Conservation (phyloP, 1,284 basidiomycete species). For the Hypsizygus ulmarius region DNA sequence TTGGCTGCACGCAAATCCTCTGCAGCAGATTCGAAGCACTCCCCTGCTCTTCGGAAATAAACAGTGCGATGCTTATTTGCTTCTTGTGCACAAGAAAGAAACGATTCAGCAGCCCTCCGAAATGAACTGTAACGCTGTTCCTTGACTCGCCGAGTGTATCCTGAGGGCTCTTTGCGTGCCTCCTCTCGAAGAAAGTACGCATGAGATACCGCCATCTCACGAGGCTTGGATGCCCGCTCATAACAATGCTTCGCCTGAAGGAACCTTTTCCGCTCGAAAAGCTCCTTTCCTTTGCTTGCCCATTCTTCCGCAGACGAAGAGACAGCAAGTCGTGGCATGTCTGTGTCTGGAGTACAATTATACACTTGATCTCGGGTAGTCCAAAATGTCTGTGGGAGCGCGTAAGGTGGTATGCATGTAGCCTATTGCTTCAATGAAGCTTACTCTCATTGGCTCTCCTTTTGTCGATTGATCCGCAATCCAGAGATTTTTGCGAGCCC, state of each 20-base stretch:
- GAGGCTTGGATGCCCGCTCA: slow-evolving; percentile 45
- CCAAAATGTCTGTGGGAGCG: slow-evolving; percentile 45
- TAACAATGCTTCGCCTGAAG: slow-evolving; percentile 62
- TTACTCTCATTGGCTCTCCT: slow-evolving; percentile 57
- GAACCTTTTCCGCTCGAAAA: slow-evolving; percentile 58
- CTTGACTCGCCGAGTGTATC: slow-evolving; percentile 20
- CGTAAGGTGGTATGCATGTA: neutral
- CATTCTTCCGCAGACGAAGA: slow-evolving; percentile 39
- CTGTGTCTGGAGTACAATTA: slow-evolving; percentile 29
- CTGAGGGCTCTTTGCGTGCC: slow-evolving; percentile 25
- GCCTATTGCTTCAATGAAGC: slow-evolving; percentile 10
- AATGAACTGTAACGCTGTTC: slow-evolving; percentile 36
- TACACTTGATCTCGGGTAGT: slow-evolving; percentile 38
- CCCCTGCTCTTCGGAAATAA: slow-evolving; percentile 50
- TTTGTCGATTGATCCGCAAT: slow-evolving; percentile 60
- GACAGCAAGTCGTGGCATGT: slow-evolving; percentile 30
- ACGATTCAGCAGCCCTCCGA: slow-evolving; percentile 45
- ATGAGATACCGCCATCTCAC: slow-evolving; percentile 43
- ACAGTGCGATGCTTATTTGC: slow-evolving; percentile 26
- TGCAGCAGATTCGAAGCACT: slow-evolving; percentile 47
- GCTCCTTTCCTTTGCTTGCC: slow-evolving; percentile 45
- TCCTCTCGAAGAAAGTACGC: slow-evolving; percentile 37
- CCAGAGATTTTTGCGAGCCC: slow-evolving; percentile 67
- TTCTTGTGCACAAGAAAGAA: slow-evolving; percentile 38
- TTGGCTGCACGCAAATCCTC: slow-evolving; percentile 45